Base-by-base conservation (phyloP, 305 asterid species). In the Rubia peregrina region DNA sequence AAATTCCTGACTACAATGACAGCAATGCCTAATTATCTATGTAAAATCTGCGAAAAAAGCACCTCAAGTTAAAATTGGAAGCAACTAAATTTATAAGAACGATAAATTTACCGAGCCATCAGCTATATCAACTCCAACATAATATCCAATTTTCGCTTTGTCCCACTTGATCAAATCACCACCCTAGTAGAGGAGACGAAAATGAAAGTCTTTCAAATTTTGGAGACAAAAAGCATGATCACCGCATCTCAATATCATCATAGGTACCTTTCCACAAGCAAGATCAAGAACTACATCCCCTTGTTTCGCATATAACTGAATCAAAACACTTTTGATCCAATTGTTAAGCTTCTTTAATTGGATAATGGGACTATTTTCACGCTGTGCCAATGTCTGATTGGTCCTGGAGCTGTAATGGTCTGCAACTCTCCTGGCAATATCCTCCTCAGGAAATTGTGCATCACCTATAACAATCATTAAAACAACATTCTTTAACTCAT, bases 151-250 rank as follows among this genome's bases (percentile, higher is more conserved):
- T 75, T 77, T 91, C 44, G 98, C 98, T 83, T 94, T 94, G 79
- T 94, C 98, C 98, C 97, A 94, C 84, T 94, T 94, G 82, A 94
- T 91, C 69, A 91, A 92, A 79, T 91, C 98, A 76, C 96, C 97
- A 61, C 97, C 97, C 98, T 90, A 74, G 61, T 67, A 22, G 77
- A 60, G 71, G 69, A 69, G 9, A 30, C n/a, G 51, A 73, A 44
- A 26, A 44, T 24, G 42, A 67, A 65, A 12, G 9, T 33, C 41
- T 24, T 53, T 55, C 12, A 12, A 40, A 42, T 14, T 61, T 16
- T 6, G 5, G 51, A 11, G 38, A 38, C 11, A 71, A 51, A 40
- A 19, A 49, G 12, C 40, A 33, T 30, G 38, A 51, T 69, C 42
- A 71, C 56, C 44, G 41, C 65, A 48, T 53, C 14, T 49, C 9